Base-by-base conservation (phyloP, 2,329 filamentous ascomycete species). In the Cladophialophora immunda region DNA sequence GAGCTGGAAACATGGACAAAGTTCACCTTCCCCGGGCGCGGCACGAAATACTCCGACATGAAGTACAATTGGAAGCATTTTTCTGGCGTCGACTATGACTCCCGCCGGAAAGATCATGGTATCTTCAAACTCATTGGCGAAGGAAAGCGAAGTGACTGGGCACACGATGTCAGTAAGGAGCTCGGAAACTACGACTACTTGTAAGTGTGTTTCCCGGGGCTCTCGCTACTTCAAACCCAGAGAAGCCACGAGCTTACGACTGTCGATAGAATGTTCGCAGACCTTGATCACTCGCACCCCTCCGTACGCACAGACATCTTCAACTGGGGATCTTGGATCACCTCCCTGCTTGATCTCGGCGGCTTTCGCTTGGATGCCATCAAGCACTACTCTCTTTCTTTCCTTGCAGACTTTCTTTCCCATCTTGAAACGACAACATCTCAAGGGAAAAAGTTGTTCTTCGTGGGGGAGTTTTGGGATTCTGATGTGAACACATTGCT, bases 351-450 rank as follows among this genome's bases (percentile, higher is more conserved):
- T 0, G 84, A 85, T 0, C 78, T 92, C 11, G 82, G 85, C 68
- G 90, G 90, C 1, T 89, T 92, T 76, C 84, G 90, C n/a, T 84
- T 92, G 54, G 90, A 93, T 75, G 90, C 90, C 15, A 87, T 89
- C 22, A 90, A 92, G 78, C 90, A 93, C 78, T 91, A 89, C 76
- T 90, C 87, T 34, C 85, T 85, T 64, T 81, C 83, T n/a, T 92
- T 92, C 73, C 83, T 90, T 30, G 83, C 82, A 45, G 83, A 87
- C 19, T 91, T 91, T 77, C 84, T 92, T 59, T 78, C 80, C 5
- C 80, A 85, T 57, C 78, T 91, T 64, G 85, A 85, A 73, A 79
- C 81, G 53, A 78, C 76, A 0, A 27, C 41, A 5, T 15, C 58
- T 4, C 57, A 64, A 1, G 79, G 82, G 29, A 84, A 84, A 4